Base-by-base conservation (phyloP, 108 stramenopile species). In the Cylindrotheca closterium region DNA sequence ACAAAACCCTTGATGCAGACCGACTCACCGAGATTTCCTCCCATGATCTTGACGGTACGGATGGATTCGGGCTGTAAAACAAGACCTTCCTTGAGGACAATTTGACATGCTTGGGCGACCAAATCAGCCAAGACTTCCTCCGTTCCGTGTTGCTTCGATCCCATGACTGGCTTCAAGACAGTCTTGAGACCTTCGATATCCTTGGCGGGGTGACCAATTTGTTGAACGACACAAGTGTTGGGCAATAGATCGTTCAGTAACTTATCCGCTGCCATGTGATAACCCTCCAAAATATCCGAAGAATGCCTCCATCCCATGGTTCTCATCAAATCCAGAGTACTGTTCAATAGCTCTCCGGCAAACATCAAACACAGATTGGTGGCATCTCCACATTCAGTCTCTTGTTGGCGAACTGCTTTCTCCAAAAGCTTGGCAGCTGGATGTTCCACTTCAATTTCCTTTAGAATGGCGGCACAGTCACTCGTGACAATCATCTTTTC, bases 401-500 rank as follows among this genome's bases (percentile, higher is more conserved):
- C 94, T 80, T 99, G 98, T 85, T 89, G 90, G 70, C 95, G 72
- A 45, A 88, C 85, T 1, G 99, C 98, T 68, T 96, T 53, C 29
- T 83, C 86, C 37, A 99, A 68, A 83, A 99, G 87, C 51, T 95
- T 94, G 21, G 99, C 99, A 3, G 99, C 99, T 25, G 99, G 99
- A 80, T 99, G 99, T 74, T 94, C 85, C 29, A 99, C 92, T 65
- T 97, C 97, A 47, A 99, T 73, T 82, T 98, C 98, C 23, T 81
- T 83, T 51, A 97, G 73, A 58, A 99, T 98, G 22, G 97, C 88
- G 7, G 96, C 96, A 50, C 97, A 98, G 66, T 99, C 99, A 7
- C 78, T 77, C 4, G 99, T 98, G 22, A 99, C 99, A 57, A 97
- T 96, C 62, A 97, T 96, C 76, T 97, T 97, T 54, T 95, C 98